Evolutionary conservation across 768 basidiomycete genomes (phyloP).

Genomic region (Mycena kentingensis): DNA sequence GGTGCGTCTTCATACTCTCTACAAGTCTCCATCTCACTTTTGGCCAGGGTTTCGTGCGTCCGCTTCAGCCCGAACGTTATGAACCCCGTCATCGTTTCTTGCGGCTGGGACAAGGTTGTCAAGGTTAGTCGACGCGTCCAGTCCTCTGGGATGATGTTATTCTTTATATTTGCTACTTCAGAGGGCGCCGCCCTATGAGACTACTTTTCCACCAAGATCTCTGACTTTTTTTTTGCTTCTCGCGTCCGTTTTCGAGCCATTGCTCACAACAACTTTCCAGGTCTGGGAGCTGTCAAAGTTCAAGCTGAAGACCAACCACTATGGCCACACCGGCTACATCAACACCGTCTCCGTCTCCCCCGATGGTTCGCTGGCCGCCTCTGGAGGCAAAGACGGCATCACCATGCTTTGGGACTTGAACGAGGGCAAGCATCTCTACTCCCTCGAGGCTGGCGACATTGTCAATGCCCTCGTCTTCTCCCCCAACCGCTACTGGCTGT

Average conservation of each 20-base stretch:
- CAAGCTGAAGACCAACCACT: conserved; percentile 99
- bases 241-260: conserved; percentile 3
- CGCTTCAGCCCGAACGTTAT: conserved; percentile 97
- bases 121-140: conserved; percentile 64
- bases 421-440: conserved; percentile 99
- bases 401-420: conserved; percentile 99
- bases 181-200: conserved; percentile 71
- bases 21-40: neutral
- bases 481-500: conserved; percentile 99
- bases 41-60: conserved; percentile 91
- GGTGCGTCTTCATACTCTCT: conserved; percentile 46
- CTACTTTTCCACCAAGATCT: conserved; percentile 77
- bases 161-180: conserved; percentile 88
- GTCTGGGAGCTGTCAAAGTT: conserved; percentile 99
- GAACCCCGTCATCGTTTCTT: conserved; percentile 98
- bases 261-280: conserved; percentile 42
- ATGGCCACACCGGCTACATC: conserved; percentile 99
- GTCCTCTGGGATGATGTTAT: conserved; percentile 37
- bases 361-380: conserved; percentile 97
- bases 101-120: conserved; percentile 99
- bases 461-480: conserved; percentile 99
- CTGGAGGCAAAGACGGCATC: conserved; percentile 99
- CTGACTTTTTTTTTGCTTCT: conserved; percentile 43
- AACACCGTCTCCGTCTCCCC: conserved; percentile 98
- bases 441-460: conserved; percentile 95